Evolutionary conservation across 1,284 basidiomycete genomes (phyloP).

Genomic region (Apiotrichum mycotoxinovorans): DNA sequence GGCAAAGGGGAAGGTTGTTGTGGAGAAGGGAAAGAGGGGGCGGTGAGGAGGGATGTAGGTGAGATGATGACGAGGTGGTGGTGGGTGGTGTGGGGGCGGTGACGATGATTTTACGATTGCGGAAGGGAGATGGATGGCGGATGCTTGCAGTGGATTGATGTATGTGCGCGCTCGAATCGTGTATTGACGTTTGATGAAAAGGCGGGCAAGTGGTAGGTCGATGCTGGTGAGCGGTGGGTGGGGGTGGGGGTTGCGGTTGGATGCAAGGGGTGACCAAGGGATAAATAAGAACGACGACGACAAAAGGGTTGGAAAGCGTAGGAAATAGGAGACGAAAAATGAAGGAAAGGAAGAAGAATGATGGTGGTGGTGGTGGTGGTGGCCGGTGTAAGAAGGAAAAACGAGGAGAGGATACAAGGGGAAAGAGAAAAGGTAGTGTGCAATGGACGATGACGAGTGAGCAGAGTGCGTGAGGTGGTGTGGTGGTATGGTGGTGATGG

Average conservation of each 20-base stretch:
- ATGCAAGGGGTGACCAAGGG: too few relatives aligned
- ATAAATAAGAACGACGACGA: too few relatives aligned
- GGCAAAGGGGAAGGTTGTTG: not conserved
- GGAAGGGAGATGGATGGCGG: too few relatives aligned
- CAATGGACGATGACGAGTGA: not conserved
- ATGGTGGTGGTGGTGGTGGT: not conserved
- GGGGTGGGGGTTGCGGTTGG: too few relatives aligned
- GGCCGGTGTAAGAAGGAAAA: not conserved
- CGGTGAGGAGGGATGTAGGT: not conserved
- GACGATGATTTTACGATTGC: not conserved
- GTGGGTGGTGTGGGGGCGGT: too few relatives aligned
- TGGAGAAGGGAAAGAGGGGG: not conserved
- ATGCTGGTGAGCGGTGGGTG: too few relatives aligned
- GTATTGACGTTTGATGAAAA: not conserved
- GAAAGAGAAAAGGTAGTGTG: too few relatives aligned
- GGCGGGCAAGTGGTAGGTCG: too few relatives aligned
- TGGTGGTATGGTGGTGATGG: not conserved
- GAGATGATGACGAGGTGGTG: slow-evolving; percentile 1
- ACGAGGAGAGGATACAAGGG: not conserved
- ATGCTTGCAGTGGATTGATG: not conserved
- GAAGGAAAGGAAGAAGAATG: not conserved
- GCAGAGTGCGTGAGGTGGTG: not conserved
- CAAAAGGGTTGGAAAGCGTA: too few relatives aligned
- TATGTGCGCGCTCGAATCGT: too few relatives aligned
- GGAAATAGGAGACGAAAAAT: too few relatives aligned